Conservation (phyloP, 2,329 filamentous ascomycete species). For the Ilyonectria robusta region DNA sequence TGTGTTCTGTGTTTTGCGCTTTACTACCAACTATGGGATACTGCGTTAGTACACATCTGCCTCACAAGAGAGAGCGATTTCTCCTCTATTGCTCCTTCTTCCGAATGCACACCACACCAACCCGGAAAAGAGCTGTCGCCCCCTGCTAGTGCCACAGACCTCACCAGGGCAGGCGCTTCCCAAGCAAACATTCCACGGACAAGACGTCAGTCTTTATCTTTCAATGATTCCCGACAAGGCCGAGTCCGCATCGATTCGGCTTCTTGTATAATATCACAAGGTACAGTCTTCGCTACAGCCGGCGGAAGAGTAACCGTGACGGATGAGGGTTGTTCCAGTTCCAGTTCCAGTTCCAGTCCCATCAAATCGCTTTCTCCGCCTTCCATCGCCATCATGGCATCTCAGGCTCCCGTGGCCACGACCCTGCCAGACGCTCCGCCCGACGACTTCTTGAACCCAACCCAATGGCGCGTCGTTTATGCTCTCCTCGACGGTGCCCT, state of each 20-base stretch:
- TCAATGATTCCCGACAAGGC: neutral
- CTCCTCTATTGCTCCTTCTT: neutral
- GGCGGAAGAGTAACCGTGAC: neutral
- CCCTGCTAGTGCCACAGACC: slow-evolving; percentile 22
- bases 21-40: too few species aligned
- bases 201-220: neutral
- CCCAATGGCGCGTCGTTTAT: slow-evolving; percentile 69
- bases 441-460: slow-evolving; percentile 58
- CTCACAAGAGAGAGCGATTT: too few species aligned
- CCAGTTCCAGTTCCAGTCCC: too few species aligned
- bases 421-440: slow-evolving; percentile 48
- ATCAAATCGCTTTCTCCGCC: neutral
- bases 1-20: too few species aligned
- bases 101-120: neutral
- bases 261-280: slow-evolving; percentile 4
- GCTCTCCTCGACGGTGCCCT: slow-evolving; percentile 72
- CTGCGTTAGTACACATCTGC: too few species aligned
- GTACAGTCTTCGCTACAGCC: neutral
- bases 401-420: slow-evolving; percentile 40
- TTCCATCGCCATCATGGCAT: slow-evolving; percentile 30
- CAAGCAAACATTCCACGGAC: slow-evolving; percentile 9
- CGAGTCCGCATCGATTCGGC: neutral
- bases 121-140: slow-evolving; percentile 6
- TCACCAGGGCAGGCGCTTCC: neutral
- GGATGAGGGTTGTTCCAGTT: neutral